Evolutionary conservation across 225 moss, liverwort and hornwort species (phyloP), one percentile per base, ranked within the genome.

Genomic region (Lunularia cruciata): DNA sequence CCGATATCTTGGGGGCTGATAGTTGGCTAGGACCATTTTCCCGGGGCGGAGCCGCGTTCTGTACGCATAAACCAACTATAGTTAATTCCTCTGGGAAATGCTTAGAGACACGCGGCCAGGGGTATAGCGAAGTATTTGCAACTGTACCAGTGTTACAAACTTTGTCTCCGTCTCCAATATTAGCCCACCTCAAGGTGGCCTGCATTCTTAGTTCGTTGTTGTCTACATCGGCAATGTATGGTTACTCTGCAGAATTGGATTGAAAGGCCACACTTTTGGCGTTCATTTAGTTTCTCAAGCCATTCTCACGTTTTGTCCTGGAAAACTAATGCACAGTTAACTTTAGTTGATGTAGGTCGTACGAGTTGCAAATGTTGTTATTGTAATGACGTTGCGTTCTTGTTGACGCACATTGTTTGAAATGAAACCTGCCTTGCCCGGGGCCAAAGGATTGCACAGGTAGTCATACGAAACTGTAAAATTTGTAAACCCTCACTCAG

Each of bases 1-100:
- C 48, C 56, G 26, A 57, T 64, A 13, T 34, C 57, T 48, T 16
- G 11, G 6, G 39, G 47, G 45, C 45, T 37, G 27, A 45, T 30
- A 19, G 63, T 69, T 52, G 52, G 56, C n/a, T 58, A 76, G 58
- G 25, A 55, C 26, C 12, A 48, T 57, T 30, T 12, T 49, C 15
- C 2, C 6, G 1, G 48, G 48, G 57, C 32, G 45, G 40, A 20
- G 16, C 46, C 7, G 63, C 30, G 39, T 7, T 31, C 8, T 31
- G 30, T 64, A 46, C 45, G 19, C 16, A 46, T 2, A 45, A 46
- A 12, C 16, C 6, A 45, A 46, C 45, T 64, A 64, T 19, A 46
- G 13, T 25, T 64, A 27, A 4, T 5, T 64, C 28, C 28, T 18
- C 0, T 28, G 28, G 28, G 19, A 45, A 19, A 38, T 28, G 3